phyloP scores from a whole-genome alignment of 106 monocot species.

The Allium sativum region DNA sequence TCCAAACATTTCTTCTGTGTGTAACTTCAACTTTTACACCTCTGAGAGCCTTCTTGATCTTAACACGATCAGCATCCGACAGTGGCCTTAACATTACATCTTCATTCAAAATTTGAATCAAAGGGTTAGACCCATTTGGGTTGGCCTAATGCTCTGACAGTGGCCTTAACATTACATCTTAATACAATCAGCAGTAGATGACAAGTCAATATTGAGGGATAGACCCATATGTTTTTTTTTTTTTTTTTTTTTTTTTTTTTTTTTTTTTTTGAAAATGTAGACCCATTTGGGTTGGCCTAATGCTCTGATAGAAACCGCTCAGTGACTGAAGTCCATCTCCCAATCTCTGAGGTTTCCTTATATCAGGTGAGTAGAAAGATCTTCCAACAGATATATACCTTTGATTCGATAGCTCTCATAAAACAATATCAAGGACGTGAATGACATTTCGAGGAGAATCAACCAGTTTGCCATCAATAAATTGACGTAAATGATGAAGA shows the following conservation, averaged over 20 bases:
- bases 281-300: conserved; percentile 91
- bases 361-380: conserved; percentile 80
- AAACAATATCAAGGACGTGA: conserved; percentile 68
- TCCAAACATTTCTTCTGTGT: conserved; percentile 71
- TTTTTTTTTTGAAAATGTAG: too few relatives aligned
- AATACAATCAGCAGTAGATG: too few relatives aligned
- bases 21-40: conserved; percentile 93
- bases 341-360: conserved; percentile 63
- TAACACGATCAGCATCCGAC: conserved; percentile 78
- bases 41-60: conserved; percentile 84
- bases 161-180: conserved; percentile 85
- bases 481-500: too few relatives aligned
- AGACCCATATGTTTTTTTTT: too few relatives aligned
- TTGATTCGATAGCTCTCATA: conserved; percentile 64
- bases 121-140: too few relatives aligned
- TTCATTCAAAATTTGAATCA: conserved; percentile 60
- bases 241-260: too few relatives aligned
- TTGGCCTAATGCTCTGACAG: too few relatives aligned
- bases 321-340: conserved; percentile 86
- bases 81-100: conserved; percentile 66
- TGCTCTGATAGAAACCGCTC: conserved; percentile 94
- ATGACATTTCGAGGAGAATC: conserved; percentile 45
- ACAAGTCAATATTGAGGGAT: too few relatives aligned
- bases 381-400: conserved; percentile 71
- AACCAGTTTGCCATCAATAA: too few relatives aligned